A percentile compares a stretch with the other conserved stretches of the same genome.
phyloP scores from a whole-genome alignment of 441 rosid species.

The Arabidopsis lyrata region DNA sequence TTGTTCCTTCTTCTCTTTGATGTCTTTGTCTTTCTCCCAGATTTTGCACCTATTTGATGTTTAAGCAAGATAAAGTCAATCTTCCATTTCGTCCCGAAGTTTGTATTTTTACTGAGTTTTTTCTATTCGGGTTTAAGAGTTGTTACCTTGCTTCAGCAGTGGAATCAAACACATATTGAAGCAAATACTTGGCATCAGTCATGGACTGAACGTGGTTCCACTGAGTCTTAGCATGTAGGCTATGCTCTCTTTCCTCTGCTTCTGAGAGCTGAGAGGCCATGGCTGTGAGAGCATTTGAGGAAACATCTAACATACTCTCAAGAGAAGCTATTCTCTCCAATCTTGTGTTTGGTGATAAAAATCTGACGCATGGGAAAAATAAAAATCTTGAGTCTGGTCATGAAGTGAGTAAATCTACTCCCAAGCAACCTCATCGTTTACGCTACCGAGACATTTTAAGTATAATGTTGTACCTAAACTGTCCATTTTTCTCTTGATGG shows the following conservation, averaged over 20 bases:
- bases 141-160: conserved; percentile 66
- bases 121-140: neutral
- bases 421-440: conserved; percentile 13
- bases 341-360: conserved; percentile 65
- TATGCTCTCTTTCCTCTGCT: conserved; percentile 73
- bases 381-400: conserved; percentile 43
- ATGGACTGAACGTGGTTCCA: conserved; percentile 68
- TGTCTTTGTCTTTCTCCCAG: conserved; percentile 63
- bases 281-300: conserved; percentile 60
- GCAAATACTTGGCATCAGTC: conserved; percentile 72
- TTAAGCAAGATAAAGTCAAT: conserved; percentile 13
- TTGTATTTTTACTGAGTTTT: neutral
- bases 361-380: conserved; percentile 44
- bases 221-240: conserved; percentile 57
- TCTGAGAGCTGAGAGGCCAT: conserved; percentile 82
- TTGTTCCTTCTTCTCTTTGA: conserved; percentile 67
- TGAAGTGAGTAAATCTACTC: conserved; percentile 24
- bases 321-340: conserved; percentile 64
- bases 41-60: conserved; percentile 54
- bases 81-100: neutral
- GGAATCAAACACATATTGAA: conserved; percentile 64
- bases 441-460: neutral
- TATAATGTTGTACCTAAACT: conserved; percentile 50
- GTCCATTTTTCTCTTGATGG: conserved; percentile 54
- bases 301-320: conserved; percentile 70